Conservation (phyloP, 208 protist genomes). For the Balamuthia mandrillaris region DNA sequence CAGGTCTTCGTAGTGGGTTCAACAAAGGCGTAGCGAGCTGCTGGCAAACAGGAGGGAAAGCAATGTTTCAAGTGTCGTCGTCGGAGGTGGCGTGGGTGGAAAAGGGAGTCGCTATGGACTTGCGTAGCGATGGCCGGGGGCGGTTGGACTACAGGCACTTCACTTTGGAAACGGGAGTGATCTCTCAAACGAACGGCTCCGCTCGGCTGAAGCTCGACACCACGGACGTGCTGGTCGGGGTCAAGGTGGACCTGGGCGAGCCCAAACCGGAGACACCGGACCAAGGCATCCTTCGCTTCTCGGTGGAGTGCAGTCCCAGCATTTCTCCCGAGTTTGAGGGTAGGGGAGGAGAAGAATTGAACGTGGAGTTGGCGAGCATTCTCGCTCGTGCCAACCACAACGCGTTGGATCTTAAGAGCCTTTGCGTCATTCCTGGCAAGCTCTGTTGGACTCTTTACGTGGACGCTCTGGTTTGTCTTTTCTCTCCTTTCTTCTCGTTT, state of each 20-base stretch:
- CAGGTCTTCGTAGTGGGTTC: no score
- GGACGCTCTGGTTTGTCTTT: constrained; percentile 49
- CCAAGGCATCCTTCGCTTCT: not conserved
- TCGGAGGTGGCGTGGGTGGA: constrained; percentile 44
- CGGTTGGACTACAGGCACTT: constrained; percentile 51
- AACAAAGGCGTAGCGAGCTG: no score
- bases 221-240: constrained; percentile 59
- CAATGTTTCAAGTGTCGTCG: constrained; percentile 43
- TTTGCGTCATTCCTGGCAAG: constrained; percentile 45
- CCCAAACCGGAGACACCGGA: not conserved
- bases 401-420: constrained; percentile 22
- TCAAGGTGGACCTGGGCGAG: constrained; percentile 45
- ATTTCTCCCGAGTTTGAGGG: constrained; percentile 55
- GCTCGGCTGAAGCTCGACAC: constrained; percentile 36
- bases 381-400: constrained; percentile 40
- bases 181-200: constrained; percentile 46
- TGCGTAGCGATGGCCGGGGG: constrained; percentile 46
- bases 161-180: constrained; percentile 40
- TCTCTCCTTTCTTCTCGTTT: not conserved
- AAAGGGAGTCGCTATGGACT: constrained; percentile 35
- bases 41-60: no score
- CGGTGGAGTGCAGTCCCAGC: constrained; percentile 39
- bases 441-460: constrained; percentile 56
- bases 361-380: constrained; percentile 44
- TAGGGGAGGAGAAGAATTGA: constrained; percentile 41